Base-by-base conservation (phyloP, 2,329 filamentous ascomycete species). In the Nemania bipapillata region DNA sequence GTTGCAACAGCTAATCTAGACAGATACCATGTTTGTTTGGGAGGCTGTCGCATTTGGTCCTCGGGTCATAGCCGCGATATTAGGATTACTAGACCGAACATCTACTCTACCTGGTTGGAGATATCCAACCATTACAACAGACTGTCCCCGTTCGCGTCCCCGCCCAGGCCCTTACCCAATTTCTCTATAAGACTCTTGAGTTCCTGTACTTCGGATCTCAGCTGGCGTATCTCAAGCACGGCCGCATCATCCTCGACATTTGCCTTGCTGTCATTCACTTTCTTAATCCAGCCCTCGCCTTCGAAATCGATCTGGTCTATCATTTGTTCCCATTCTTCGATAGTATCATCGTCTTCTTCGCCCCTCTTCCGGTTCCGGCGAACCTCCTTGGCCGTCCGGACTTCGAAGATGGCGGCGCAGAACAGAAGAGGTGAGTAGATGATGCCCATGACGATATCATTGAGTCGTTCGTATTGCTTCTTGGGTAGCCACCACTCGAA, bases 401-500 rank as follows among this genome's bases (percentile, higher is more conserved):
- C 88, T 80, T 96, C 93, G 56, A 91, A 84, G 70, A 86, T 87
- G 0, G 94, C 94, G 0, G 93, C 93, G 9, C 95, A 81, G 8
- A 97, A 76, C 0, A 99, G 86, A 0, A 98, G 81, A 0, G 96
- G 96, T 0, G 89, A 91, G 82, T 99, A 99, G 15, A 97, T 85
- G 52, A 91, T 76, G 1, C 86, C 91, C 94, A 98, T 97, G 75
- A 98, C 89, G 62, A 89, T 85, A 79, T 98, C 92, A 80, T 99
- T 99, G 63, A 98, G 82, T 37, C 87, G 86, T 73, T 94, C 91
- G 78, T 98, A 99, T 1, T 80, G 80, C 6, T 83, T 75, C 70
- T 88, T 87, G n/a, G 88, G 83, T 84, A 99, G 86, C 96, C 95
- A 99, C 96, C 96, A 99, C 83, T 98, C 96, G 61, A 97, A 90